phyloP scores from a whole-genome alignment of 805 yeast genomes.

The Yamadazyma endophytica region DNA sequence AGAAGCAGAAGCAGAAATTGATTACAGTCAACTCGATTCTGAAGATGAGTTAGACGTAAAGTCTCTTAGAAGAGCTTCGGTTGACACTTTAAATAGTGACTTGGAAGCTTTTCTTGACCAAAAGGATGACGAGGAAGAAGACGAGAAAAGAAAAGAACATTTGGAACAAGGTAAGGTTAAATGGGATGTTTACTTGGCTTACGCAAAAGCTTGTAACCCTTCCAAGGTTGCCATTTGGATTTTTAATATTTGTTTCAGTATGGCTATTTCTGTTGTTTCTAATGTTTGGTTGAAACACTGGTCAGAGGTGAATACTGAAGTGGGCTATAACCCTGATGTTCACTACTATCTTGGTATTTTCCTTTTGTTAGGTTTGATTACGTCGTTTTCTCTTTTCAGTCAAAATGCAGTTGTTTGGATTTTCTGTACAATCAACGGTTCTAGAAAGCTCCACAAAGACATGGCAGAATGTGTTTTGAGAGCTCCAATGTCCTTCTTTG shows the following conservation, averaged over 20 bases:
- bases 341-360: conserved; percentile 70
- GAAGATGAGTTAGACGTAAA: conserved; percentile 26
- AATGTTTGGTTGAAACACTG: conserved; percentile 95
- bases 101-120: conserved; percentile 30
- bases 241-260: conserved; percentile 51
- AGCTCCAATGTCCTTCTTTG: conserved; percentile 95
- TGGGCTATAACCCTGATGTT: conserved; percentile 71
- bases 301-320: conserved; percentile 81
- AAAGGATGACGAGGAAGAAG: conserved; percentile 34
- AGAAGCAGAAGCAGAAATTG: conserved; percentile 13
- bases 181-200: conserved; percentile 76
- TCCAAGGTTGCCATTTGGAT: conserved; percentile 58
- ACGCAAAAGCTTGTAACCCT: conserved; percentile 84
- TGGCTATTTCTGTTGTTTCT: conserved; percentile 59
- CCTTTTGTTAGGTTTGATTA: conserved; percentile 65
- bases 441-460: conserved; percentile 64
- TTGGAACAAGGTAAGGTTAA: conserved; percentile 92
- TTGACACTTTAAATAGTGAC: conserved; percentile 38
- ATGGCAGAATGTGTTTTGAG: conserved; percentile 73
- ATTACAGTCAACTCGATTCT: conserved; percentile 27
- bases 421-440: conserved; percentile 78
- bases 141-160: conserved; percentile 60
- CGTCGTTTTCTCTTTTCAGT: conserved; percentile 55
- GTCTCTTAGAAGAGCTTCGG: conserved; percentile 60
- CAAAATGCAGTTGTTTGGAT: conserved; percentile 75